These are phyloP conservation scores for Xylaria longipes DNA, from an alignment of 495 filamentous ascomycete species.

Conservation along the genomic window DNA sequence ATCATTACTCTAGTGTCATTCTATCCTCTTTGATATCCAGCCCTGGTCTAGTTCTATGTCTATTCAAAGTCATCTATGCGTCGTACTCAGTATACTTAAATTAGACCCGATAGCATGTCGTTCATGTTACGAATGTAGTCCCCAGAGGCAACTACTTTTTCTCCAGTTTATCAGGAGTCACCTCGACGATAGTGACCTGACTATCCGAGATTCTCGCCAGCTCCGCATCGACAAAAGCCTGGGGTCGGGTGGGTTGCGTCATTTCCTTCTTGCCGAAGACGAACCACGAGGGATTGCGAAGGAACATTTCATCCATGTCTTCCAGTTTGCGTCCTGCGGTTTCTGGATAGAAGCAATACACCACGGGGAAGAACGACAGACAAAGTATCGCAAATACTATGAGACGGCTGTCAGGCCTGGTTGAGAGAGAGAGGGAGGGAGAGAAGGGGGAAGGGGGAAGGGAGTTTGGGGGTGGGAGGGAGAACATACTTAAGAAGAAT, in stretches of 20 bases:
- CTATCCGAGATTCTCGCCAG: slow-evolving; percentile 17
- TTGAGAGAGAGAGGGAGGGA: too few species aligned
- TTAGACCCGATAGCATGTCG: neutral
- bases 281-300: slow-evolving; percentile 41
- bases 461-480: neutral
- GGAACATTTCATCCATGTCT: slow-evolving; percentile 47
- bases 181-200: slow-evolving; percentile 12
- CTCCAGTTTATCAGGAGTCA: slow-evolving; percentile 10
- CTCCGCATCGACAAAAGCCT: slow-evolving; percentile 38
- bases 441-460: neutral
- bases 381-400: slow-evolving; percentile 40
- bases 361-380: slow-evolving; percentile 39
- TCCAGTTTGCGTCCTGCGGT: slow-evolving; percentile 43
- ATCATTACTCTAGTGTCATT: neutral
- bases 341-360: slow-evolving; percentile 43
- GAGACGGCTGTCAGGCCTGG: neutral
- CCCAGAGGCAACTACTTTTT: neutral
- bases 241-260: slow-evolving; percentile 37
- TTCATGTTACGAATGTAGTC: neutral
- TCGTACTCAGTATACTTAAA: neutral
- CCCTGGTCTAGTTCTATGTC: neutral
- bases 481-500: slow-evolving; percentile 41
- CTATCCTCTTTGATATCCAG: neutral
- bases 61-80: neutral
- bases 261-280: slow-evolving; percentile 41